These are phyloP conservation scores for Parmales sp. DNA, from an alignment of 108 stramenopile species.

Conservation along the genomic window DNA sequence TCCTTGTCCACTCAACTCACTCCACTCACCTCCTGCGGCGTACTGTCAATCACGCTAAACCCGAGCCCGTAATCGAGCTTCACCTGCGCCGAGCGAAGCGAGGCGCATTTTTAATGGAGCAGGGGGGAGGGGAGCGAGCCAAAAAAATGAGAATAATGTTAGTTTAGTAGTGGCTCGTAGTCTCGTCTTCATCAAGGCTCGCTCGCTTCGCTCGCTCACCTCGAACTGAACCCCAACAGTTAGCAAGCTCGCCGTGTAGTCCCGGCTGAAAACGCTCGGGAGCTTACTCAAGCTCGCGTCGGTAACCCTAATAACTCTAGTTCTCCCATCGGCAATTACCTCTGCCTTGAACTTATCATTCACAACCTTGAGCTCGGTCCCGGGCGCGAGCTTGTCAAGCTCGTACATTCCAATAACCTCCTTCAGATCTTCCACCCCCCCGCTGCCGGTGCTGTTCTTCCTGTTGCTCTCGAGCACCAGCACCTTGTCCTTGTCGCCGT, in stretches of 20 bases:
- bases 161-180: no score
- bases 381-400: slow-evolving; percentile 42
- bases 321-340: slow-evolving; percentile 49
- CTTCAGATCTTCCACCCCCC: background rate
- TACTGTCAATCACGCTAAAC: slow-evolving; percentile 51
- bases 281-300: slow-evolving; percentile 30
- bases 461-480: background rate
- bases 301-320: slow-evolving; percentile 40
- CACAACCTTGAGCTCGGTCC: slow-evolving; percentile 22
- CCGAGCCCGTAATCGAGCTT: slow-evolving; percentile 27
- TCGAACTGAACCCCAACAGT: no score
- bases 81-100: no score
- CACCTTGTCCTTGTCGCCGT: slow-evolving; percentile 16
- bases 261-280: no score
- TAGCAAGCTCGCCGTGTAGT: no score
- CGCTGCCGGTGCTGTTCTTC: background rate
- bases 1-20: background rate
- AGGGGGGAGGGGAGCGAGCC: no score
- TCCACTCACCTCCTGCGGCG: slow-evolving; percentile 32
- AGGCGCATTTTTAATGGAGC: no score
- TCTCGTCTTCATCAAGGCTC: no score
- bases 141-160: no score
- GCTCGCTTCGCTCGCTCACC: no score
- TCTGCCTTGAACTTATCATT: slow-evolving; percentile 21
- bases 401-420: slow-evolving; percentile 28